Base-by-base conservation (phyloP, 2,329 filamentous ascomycete species). In the Cladosporium sp. region DNA sequence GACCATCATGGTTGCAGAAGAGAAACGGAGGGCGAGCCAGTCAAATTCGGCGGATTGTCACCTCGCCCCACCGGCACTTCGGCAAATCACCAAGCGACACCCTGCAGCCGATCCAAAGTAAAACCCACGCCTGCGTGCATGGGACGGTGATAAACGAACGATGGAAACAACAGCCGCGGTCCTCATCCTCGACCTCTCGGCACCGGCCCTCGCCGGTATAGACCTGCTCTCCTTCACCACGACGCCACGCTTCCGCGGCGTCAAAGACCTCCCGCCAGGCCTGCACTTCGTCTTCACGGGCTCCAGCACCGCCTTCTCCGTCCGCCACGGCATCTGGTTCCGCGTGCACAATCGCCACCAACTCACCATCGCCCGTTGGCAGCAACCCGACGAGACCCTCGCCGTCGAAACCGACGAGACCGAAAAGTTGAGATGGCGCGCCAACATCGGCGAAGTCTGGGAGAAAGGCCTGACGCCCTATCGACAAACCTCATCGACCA, bases 291-390 rank as follows among this genome's bases (percentile, higher is more conserved):
- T 83, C 14, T 85, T 84, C 63, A 79, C 76, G 0, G 77, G 80
- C 19, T 76, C 77, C 16, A 81, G 79, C 52, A 74, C 75, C 46
- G 78, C 77, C 2, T 72, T 83, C 11, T 83, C 82, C 0, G 71
- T 84, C 28, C 75, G 82, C n/a, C 76, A 80, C 53, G 82, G 82
- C 9, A 72, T 77, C 33, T 85, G 82, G 82, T 79, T 84, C 62
- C 32, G 41, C 40, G 33, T 54, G 1, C 37, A 46, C 11, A 38
- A 49, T 14, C 18, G 19, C 6, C 72, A 75, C 45, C 66, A 68
- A 16, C 70, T 81, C 2, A 73, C 82, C 50, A 69, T 84, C 41
- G 77, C 80, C 65, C 78, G 74, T 68, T 85, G 82, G 82, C 70
- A 77, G 49, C 54, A 67, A 1, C 66, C 66, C 6, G 69, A 66